These are phyloP conservation scores for Penicillium sp. DNA, from an alignment of 2,329 filamentous ascomycete species.

Conservation along the genomic window DNA sequence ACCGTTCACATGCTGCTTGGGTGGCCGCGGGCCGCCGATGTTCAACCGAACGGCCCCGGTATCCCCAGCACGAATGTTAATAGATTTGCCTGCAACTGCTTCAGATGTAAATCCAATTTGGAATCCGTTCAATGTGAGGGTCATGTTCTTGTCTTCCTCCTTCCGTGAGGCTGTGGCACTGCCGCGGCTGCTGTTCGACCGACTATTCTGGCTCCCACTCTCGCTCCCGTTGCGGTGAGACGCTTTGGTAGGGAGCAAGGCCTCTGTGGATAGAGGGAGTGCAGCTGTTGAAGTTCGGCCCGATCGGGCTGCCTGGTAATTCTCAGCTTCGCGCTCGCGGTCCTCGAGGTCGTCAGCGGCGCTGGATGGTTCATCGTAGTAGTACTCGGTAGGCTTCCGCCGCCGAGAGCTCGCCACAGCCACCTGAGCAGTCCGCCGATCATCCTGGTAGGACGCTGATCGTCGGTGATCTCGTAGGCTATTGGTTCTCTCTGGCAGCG, in stretches of 20 bases:
- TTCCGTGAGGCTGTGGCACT: conserved; percentile 34
- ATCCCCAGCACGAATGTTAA: conserved; percentile 40
- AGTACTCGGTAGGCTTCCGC: conserved; percentile 33
- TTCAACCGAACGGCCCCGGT: conserved; percentile 39
- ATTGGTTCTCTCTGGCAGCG: conserved; percentile 34
- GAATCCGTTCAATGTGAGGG: conserved; percentile 41
- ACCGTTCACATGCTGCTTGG: conserved; percentile 37
- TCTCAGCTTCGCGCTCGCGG: conserved; percentile 37
- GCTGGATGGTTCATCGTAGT: conserved; percentile 21
- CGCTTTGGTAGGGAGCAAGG: conserved; percentile 33
- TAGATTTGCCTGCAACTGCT: conserved; percentile 37
- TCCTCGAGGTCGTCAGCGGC: conserved; percentile 33
- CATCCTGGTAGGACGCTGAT: conserved; percentile 34
- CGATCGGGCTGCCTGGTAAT: conserved; percentile 39
- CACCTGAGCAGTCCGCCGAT: conserved; percentile 29
- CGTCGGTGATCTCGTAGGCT: conserved; percentile 31
- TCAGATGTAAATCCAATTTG: conserved; percentile 40
- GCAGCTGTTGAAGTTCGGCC: conserved; percentile 20
- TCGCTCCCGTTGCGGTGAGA: conserved; percentile 35
- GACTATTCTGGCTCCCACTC: conserved; percentile 42
- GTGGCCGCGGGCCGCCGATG: conserved; percentile 34
- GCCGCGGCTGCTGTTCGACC: conserved; percentile 40
- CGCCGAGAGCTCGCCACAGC: conserved; percentile 36
- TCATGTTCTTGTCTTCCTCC: conserved; percentile 39
- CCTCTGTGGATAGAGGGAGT: conserved; percentile 35